Conservation (phyloP, 2,329 filamentous ascomycete genomes). For the Ophioceras dolichostomum region DNA sequence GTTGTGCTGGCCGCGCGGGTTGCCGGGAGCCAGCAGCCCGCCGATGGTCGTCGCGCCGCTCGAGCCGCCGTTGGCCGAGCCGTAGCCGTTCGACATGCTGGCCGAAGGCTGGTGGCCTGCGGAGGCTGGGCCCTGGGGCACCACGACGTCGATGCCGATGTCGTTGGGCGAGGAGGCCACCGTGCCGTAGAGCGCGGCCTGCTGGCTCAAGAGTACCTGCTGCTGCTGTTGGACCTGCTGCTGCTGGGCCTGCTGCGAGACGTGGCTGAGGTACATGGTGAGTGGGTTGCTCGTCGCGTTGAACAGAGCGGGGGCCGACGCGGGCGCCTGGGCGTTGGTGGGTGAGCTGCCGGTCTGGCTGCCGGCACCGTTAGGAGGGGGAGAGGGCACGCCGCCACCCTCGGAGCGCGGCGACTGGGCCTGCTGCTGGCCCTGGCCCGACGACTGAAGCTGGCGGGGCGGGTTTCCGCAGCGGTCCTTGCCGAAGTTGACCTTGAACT, state of each 20-base stretch:
- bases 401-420: slow-evolving; percentile 56
- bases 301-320: slow-evolving; percentile 61
- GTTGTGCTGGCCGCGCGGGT: slow-evolving; percentile 49
- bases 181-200: slow-evolving; percentile 69
- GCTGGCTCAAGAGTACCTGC: slow-evolving; percentile 59
- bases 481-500: slow-evolving; percentile 99
- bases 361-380: slow-evolving; percentile 41
- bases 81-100: slow-evolving; percentile 52
- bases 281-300: slow-evolving; percentile 79
- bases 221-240: slow-evolving; percentile 69
- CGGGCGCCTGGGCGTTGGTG: slow-evolving; percentile 32
- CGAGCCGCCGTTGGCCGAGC: slow-evolving; percentile 9
- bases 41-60: slow-evolving; percentile 53
- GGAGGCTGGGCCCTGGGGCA: slow-evolving; percentile 44
- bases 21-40: slow-evolving; percentile 65
- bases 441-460: slow-evolving; percentile 68
- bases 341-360: slow-evolving; percentile 45
- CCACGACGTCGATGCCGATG: slow-evolving; percentile 29
- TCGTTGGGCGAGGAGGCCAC: slow-evolving; percentile 48
- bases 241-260: slow-evolving; percentile 58
- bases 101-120: slow-evolving; percentile 53
- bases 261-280: slow-evolving; percentile 84
- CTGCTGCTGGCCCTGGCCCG: slow-evolving; percentile 30
- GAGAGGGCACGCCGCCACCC: slow-evolving; percentile 42
- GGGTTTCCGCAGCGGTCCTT: slow-evolving; percentile 97